Evolutionary conservation across 306 rosid genomes (phyloP).

Genomic region (Cyclanthera cordifolia): DNA sequence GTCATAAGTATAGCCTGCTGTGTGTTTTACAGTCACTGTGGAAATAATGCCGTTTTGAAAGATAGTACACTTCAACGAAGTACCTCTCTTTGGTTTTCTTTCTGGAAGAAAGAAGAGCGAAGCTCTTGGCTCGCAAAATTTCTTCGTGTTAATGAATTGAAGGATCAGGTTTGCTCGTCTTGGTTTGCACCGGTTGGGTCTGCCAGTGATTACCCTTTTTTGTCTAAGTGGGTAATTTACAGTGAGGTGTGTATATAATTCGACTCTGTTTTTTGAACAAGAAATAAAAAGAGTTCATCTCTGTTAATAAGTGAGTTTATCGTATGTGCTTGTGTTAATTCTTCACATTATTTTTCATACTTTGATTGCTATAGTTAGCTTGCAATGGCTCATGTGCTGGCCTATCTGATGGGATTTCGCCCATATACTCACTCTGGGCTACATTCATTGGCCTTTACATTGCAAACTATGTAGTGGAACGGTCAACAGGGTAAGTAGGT

Average conservation of each 20-base stretch:
- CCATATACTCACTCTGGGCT: conserved; percentile 95
- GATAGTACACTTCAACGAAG: conserved; percentile 38
- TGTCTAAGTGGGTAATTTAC: conserved; percentile 94
- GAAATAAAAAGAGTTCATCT: not conserved
- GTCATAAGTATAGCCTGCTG: conserved; percentile 98
- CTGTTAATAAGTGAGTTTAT: conserved; percentile 9
- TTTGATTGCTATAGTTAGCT: conserved; percentile 50
- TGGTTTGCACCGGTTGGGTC: conserved; percentile 99
- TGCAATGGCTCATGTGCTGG: conserved; percentile 83
- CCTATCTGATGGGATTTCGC: conserved; percentile 80
- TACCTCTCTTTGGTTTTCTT: conserved; percentile 51
- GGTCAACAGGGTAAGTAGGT: conserved; percentile 85
- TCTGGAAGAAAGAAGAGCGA: conserved; percentile 73
- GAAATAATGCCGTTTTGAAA: conserved; percentile 72
- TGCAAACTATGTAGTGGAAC: conserved; percentile 89
- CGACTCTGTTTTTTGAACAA: not conserved
- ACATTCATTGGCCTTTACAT: conserved; percentile 94
- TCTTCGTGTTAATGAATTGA: conserved; percentile 68
- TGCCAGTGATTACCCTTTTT: conserved; percentile 91
- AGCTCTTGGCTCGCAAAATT: conserved; percentile 74
- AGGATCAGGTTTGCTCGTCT: conserved; percentile 89
- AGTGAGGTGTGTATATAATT: conserved; percentile 61
- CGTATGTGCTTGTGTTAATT: not conserved
- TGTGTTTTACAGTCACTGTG: conserved; percentile 95
- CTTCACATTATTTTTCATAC: conserved; percentile 11